Percentiles rank a stretch among this genome's conserved stretches.
These are phyloP conservation scores for Amylostereum chailletii DNA, from an alignment of 1,284 basidiomycete species.

Conservation along the genomic window DNA sequence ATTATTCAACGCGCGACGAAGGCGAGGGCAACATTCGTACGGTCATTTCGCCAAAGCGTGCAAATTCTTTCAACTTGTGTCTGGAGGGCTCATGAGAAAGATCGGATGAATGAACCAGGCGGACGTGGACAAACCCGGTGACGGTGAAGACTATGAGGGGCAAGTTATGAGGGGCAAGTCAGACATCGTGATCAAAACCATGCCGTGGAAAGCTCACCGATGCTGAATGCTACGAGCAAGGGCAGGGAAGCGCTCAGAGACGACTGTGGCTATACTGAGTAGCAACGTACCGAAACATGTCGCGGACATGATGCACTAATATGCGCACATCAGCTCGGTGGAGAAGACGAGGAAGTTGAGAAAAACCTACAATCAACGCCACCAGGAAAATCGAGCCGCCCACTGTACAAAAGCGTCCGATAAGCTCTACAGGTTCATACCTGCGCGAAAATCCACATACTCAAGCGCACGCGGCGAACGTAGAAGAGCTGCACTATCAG, in stretches of 20 bases:
- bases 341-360: no score
- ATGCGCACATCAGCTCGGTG: no score
- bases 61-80: slow-evolving; percentile 18
- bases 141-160: slow-evolving; percentile 18
- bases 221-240: slow-evolving; percentile 9
- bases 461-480: slow-evolving; percentile 22
- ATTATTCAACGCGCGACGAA: not conserved
- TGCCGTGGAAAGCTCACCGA: slow-evolving; percentile 9
- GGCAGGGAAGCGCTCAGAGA: no score
- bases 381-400: slow-evolving; percentile 1
- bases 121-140: slow-evolving; percentile 14
- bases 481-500: slow-evolving; percentile 18
- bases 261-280: no score
- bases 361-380: no score
- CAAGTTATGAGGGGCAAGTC: not conserved
- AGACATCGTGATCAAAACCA: not conserved
- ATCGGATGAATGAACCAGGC: not conserved
- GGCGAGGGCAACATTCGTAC: slow-evolving; percentile 4
- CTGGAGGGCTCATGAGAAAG: slow-evolving; percentile 7
- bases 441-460: slow-evolving; percentile 10
- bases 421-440: slow-evolving; percentile 3
- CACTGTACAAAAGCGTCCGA: slow-evolving; percentile 1
- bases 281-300: no score
- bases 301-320: no score
- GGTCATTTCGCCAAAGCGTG: slow-evolving; percentile 17